Percentiles rank a stretch among this genome's conserved stretches.
These are phyloP conservation scores for Codiaeum variegatum DNA, from an alignment of 441 rosid species.

Conservation along the genomic window DNA sequence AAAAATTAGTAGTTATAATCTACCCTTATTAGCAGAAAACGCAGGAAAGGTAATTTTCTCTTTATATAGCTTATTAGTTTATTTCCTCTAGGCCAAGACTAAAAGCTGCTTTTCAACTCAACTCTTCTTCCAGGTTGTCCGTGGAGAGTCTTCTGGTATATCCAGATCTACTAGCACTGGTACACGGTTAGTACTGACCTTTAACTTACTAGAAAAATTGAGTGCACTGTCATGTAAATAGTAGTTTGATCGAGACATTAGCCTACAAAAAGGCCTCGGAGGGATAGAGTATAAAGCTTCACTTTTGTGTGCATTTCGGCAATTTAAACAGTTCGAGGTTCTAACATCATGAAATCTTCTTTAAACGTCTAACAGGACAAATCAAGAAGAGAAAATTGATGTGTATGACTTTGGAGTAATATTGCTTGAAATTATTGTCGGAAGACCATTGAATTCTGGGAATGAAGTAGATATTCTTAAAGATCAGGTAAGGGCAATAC, in stretches of 20 bases:
- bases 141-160: slow-evolving; percentile 37
- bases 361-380: slow-evolving; percentile 29
- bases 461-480: slow-evolving; percentile 49
- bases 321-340: background rate
- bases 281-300: background rate
- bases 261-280: background rate
- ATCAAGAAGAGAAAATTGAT: slow-evolving; percentile 51
- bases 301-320: background rate
- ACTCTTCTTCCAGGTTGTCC: slow-evolving; percentile 44
- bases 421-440: slow-evolving; percentile 75
- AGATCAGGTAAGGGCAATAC: slow-evolving; percentile 46
- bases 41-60: slow-evolving; percentile 48
- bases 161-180: slow-evolving; percentile 33
- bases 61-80: background rate
- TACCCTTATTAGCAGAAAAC: slow-evolving; percentile 67
- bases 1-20: slow-evolving; percentile 82
- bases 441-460: slow-evolving; percentile 51
- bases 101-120: slow-evolving; percentile 6
- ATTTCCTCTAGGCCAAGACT: background rate
- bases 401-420: slow-evolving; percentile 80
- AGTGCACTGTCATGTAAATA: background rate
- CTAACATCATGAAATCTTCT: background rate
- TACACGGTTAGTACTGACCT: slow-evolving; percentile 37
- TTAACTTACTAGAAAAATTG: background rate
- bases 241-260: background rate